Percentiles rank a stretch among this genome's conserved stretches.
phyloP scores from a whole-genome alignment of 768 basidiomycete genomes.

The Phanerochaete sordida region DNA sequence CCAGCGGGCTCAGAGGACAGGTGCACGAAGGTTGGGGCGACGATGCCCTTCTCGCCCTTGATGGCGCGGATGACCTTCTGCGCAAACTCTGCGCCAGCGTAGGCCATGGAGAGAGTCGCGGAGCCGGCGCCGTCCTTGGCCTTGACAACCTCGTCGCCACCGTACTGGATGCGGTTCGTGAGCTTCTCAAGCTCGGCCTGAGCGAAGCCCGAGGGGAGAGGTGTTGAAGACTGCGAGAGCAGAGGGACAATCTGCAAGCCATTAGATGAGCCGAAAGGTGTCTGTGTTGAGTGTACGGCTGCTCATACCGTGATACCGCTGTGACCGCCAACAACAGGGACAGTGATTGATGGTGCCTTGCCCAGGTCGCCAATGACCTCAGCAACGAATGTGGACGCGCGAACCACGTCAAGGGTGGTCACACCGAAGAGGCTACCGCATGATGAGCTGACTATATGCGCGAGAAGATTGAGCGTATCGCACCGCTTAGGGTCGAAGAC shows the following conservation, averaged over 20 bases:
- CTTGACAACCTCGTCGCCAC: conserved; percentile 97
- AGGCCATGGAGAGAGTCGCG: conserved; percentile 96
- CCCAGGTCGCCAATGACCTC: conserved; percentile 67
- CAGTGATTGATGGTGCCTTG: conserved; percentile 57
- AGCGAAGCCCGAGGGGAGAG: conserved; percentile 59
- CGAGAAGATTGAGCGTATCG: conserved; percentile 5
- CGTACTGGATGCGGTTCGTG: conserved; percentile 87
- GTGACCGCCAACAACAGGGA: conserved; percentile 95
- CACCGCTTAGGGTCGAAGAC: conserved; percentile 92
- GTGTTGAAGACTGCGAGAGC: conserved; percentile 83
- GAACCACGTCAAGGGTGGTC: conserved; percentile 96
- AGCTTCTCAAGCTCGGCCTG: conserved; percentile 52
- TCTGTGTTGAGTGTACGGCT: neutral
- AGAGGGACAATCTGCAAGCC: conserved; percentile 77
- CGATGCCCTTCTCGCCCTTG: conserved; percentile 84
- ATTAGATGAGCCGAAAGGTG: neutral
- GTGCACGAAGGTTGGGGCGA: conserved; percentile 83
- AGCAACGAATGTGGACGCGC: conserved; percentile 93
- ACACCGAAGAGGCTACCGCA: conserved; percentile 88
- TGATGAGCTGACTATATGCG: neutral
- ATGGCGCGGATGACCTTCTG: conserved; percentile 77
- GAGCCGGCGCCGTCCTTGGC: conserved; percentile 94
- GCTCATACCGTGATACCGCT: conserved; percentile 78
- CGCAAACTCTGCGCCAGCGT: conserved; percentile 90
- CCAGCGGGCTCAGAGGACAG: conserved; percentile 68